Evolutionary conservation across 2,329 filamentous ascomycete species (phyloP), one percentile per base, ranked within the genome.

Genomic region (Neospermospora avenae): DNA sequence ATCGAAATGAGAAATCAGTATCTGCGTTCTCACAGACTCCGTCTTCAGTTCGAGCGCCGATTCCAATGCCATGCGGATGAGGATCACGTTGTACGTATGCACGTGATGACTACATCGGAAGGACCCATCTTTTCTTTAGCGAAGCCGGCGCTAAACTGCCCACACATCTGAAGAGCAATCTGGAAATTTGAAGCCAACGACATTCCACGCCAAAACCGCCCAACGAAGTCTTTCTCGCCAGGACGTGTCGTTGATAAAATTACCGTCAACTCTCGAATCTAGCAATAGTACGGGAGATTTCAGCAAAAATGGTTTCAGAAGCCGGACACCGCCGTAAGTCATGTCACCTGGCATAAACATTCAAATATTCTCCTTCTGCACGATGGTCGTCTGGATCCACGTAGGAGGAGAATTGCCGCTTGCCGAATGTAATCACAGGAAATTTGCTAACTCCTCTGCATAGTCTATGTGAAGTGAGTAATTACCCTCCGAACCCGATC

Each of bases 391-490:
- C 14, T 39, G 22, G 37, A 45, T 37, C 45, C 37, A 45, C 14
- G 11, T 4, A 31, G 25, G 4, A 14, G 58, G n/a, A 46, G 28
- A 51, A 45, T n/a, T 18, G 48, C 4, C 18, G 25, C 41, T 53
- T 6, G 16, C 44, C 41, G 22, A 52, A 31, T 31, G 22, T 34
- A 14, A 20, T 22, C 37, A 11, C 31, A 46, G 61, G 59, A 64
- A 49, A 58, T 65, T 57, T 67, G 67, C 71, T 73, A 62, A 73
- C 68, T 61, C 68, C 63, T 57, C 65, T 63, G 64, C 75, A 44
- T 75, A 93, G 89, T 93, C 84, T 93, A 93, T 79, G 90, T 93
- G 79, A 93, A 93, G 89, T 92, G 81, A 91, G 89, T 89, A 73
- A 68, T 66, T 64, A 63, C 66, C 35, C 55, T 24, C 25, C 62